A percentile compares a stretch with the other conserved stretches of the same genome.
These are phyloP conservation scores for Wallacemonas rigidus DNA, from an alignment of 208 protist species.

Conservation along the genomic window DNA sequence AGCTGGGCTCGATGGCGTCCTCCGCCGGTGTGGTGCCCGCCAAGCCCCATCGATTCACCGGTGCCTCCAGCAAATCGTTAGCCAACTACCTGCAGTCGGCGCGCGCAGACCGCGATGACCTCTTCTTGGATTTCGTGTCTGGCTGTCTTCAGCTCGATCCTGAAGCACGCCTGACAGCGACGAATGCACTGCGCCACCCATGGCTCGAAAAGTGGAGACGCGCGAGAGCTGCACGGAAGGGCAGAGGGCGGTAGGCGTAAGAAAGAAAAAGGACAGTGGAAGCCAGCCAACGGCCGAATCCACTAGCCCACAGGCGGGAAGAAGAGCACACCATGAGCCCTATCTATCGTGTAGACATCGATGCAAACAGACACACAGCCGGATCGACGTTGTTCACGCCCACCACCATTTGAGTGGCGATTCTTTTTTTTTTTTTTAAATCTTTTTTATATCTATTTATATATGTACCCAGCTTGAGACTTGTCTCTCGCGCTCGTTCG, in stretches of 20 bases:
- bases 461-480: too few species aligned
- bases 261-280: too few species aligned
- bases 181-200: constrained; percentile 68
- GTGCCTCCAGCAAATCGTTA: constrained; percentile 32
- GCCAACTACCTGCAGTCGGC: constrained; percentile 46
- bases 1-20: constrained; percentile 25
- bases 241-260: not conserved
- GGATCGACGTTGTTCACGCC: too few species aligned
- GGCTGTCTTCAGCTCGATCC: constrained; percentile 66
- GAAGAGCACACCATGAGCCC: too few species aligned
- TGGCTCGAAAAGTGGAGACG: constrained; percentile 56
- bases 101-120: constrained; percentile 23
- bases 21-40: constrained; percentile 6
- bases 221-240: not conserved
- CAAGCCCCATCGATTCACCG: constrained; percentile 30
- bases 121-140: constrained; percentile 60
- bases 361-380: too few species aligned
- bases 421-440: too few species aligned
- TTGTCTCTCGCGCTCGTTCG: too few species aligned
- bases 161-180: constrained; percentile 61
- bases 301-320: too few species aligned
- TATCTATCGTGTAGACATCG: too few species aligned
- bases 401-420: too few species aligned
- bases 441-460: too few species aligned
- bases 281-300: too few species aligned